A percentile compares a stretch with the other conserved stretches of the same genome.
phyloP scores from a whole-genome alignment of 2,329 filamentous ascomycete genomes.

The Aureobasidium sp. region DNA sequence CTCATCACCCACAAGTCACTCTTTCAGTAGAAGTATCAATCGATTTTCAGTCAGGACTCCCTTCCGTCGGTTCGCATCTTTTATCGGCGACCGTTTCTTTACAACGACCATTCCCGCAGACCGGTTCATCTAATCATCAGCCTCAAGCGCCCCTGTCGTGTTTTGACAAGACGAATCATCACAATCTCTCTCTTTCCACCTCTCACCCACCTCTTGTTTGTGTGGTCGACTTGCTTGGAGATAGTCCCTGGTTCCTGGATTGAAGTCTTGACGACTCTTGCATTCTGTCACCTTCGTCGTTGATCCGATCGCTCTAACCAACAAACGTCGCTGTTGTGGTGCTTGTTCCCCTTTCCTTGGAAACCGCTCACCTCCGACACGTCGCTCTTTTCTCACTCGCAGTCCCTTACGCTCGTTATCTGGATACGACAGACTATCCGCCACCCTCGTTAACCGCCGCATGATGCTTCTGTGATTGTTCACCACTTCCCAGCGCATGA shows the following conservation, averaged over 20 bases:
- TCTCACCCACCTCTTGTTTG: conserved; percentile 5
- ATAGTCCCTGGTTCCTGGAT: not conserved
- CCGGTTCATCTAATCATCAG: conserved; percentile 7
- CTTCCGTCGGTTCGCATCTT: not conserved
- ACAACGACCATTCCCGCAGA: not conserved
- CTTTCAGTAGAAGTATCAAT: not conserved
- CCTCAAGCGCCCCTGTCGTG: conserved; percentile 6
- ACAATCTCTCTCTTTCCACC: not conserved
- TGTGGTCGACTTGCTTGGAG: not conserved
- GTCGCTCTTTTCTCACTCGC: conserved; percentile 9
- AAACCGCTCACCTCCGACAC: not conserved
- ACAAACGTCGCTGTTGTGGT: conserved; percentile 2
- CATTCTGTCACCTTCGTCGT: not conserved
- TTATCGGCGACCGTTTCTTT: conserved; percentile 7
- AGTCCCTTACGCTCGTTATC: not conserved
- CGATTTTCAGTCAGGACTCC: not conserved
- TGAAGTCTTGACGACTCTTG: conserved; percentile 10
- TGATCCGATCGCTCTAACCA: not conserved
- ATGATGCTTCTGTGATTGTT: not conserved
- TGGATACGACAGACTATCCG: not conserved
- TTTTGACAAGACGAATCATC: conserved; percentile 11
- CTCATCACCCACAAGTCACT: not conserved
- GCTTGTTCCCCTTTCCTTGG: not conserved
- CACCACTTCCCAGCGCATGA: not conserved
- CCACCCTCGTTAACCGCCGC: conserved; percentile 1